phyloP scores from a whole-genome alignment of 805 yeast genomes.

The Ogataea populi-albae region DNA sequence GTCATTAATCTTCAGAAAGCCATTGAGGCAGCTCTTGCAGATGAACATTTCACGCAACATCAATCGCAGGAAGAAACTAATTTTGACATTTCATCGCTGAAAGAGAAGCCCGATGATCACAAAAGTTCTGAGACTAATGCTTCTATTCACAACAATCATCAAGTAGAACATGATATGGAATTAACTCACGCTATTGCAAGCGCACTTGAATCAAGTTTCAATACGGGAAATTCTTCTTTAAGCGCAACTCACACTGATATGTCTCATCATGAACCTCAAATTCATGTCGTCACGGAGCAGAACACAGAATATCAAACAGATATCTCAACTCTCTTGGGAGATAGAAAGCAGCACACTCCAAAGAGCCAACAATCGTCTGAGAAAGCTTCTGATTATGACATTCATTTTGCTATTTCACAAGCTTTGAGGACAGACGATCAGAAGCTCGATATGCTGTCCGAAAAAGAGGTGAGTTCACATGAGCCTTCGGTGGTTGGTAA shows the following conservation, averaged over 20 bases:
- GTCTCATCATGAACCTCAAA: conserved; percentile 2
- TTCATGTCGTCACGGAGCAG: conserved; percentile 8
- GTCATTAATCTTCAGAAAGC: conserved; percentile 8
- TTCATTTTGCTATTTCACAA: conserved; percentile 14
- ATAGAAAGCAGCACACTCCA: conserved; percentile 6
- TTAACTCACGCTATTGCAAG: conserved; percentile 25
- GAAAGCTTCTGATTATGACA: conserved; percentile 7
- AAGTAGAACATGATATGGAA: conserved; percentile 10
- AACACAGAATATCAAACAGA: conserved; percentile 20
- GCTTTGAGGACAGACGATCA: conserved; percentile 10
- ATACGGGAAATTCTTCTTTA: conserved; percentile 3
- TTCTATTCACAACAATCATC: background rate
- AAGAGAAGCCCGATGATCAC: background rate
- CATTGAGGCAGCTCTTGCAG: conserved; percentile 16
- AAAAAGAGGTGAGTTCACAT: too few species aligned
- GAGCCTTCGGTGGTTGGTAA: conserved; percentile 3
- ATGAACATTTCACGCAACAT: conserved; percentile 2
- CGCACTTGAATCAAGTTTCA: conserved; percentile 22
- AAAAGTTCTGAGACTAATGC: conserved; percentile 4
- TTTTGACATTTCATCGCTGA: background rate
- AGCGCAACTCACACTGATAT: too few species aligned
- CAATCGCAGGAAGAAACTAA: background rate
- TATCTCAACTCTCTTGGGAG: conserved; percentile 17
- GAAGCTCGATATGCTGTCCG: too few species aligned
- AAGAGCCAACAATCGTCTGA: background rate